Evolutionary conservation across 805 yeast genomes (phyloP).

Genomic region (Saccharomycopsis guyanensis): DNA sequence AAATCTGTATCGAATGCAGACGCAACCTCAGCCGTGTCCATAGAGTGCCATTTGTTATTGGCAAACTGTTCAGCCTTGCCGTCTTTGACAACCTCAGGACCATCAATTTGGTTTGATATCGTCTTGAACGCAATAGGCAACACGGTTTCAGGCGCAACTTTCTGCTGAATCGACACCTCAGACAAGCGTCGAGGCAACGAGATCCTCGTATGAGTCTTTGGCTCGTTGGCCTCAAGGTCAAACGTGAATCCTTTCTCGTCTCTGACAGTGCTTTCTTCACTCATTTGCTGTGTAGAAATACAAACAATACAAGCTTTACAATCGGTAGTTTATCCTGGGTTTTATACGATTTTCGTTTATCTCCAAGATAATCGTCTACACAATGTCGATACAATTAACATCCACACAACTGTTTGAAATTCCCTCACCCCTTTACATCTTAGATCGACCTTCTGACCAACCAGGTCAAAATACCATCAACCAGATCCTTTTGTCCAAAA

Average conservation of each 20-base stretch:
- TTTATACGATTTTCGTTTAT: too few relatives aligned
- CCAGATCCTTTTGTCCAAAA: too few relatives aligned
- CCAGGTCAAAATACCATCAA: too few relatives aligned
- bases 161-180: not conserved
- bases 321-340: too few relatives aligned
- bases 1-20: slow-evolving; percentile 23
- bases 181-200: not conserved
- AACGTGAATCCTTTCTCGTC: not conserved
- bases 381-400: too few relatives aligned
- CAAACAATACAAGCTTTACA: too few relatives aligned
- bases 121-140: slow-evolving; percentile 34
- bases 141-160: slow-evolving; percentile 25
- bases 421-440: too few relatives aligned
- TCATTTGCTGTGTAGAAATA: too few relatives aligned
- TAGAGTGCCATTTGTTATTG: slow-evolving; percentile 29
- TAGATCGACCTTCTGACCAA: too few relatives aligned
- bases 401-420: too few relatives aligned
- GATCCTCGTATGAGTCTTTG: not conserved
- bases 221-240: not conserved
- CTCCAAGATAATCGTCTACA: too few relatives aligned
- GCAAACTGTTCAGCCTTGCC: slow-evolving; percentile 24
- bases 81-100: slow-evolving; percentile 19
- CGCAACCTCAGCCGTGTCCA: slow-evolving; percentile 25
- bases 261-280: not conserved
- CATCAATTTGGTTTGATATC: slow-evolving; percentile 29